Evolutionary conservation across 495 filamentous ascomycete species (phyloP).

Genomic region (Penicillium crystallinum): DNA sequence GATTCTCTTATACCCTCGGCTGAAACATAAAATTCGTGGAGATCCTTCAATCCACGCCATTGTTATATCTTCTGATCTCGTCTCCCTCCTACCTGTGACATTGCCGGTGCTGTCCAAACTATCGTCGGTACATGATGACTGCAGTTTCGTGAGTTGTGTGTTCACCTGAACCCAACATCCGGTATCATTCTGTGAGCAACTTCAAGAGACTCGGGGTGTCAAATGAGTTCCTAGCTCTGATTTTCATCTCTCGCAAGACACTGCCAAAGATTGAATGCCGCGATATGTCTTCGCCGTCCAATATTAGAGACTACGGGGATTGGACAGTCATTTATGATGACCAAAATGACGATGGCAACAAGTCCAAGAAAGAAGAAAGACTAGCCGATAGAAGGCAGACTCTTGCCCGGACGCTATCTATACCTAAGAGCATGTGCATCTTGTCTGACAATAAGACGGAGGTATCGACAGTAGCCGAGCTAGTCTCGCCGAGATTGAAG

Average conservation of each 20-base stretch:
- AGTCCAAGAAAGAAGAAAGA: constrained; percentile 5
- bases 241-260: neutral
- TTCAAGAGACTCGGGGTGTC: neutral
- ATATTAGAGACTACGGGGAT: constrained; percentile 6
- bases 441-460: constrained; percentile 22
- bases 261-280: neutral
- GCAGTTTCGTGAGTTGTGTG: neutral
- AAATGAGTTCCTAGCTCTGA: neutral
- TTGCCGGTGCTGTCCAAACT: neutral
- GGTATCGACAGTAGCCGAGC: constrained; percentile 14
- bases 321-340: constrained; percentile 18
- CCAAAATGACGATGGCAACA: constrained; percentile 2
- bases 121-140: neutral
- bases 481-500: constrained; percentile 14
- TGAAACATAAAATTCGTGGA: neutral
- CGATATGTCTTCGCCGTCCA: constrained; percentile 3
- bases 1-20: neutral
- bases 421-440: constrained; percentile 21
- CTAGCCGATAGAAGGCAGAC: constrained; percentile 1
- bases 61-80: too few species aligned
- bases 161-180: neutral
- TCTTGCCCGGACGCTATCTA: constrained; percentile 7
- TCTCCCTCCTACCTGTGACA: neutral
- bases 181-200: neutral
- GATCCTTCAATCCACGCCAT: neutral